phyloP scores from a whole-genome alignment of 2,329 filamentous ascomycete genomes.

The Zymoseptoria passerinii region DNA sequence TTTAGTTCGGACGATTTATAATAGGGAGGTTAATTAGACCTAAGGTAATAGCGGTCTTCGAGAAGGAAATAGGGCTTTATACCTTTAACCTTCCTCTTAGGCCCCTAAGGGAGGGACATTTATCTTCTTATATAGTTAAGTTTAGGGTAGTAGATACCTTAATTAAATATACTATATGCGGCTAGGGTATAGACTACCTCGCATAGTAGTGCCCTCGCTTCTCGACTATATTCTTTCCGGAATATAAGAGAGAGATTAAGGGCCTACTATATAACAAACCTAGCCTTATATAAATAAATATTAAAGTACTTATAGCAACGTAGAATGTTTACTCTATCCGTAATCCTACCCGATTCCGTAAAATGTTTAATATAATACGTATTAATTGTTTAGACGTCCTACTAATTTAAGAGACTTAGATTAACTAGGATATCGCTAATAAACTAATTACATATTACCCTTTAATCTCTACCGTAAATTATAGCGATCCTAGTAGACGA shows the following conservation, averaged over 20 bases:
- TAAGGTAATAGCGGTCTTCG: neutral
- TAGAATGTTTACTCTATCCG: neutral
- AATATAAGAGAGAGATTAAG: neutral
- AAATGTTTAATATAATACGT: neutral
- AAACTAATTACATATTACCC: neutral
- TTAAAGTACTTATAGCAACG: neutral
- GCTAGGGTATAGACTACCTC: neutral
- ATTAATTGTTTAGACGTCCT: neutral
- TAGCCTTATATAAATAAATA: neutral
- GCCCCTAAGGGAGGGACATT: neutral
- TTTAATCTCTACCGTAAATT: too few species aligned
- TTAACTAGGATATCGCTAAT: neutral
- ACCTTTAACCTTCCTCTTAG: neutral
- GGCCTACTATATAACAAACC: neutral
- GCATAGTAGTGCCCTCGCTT: neutral
- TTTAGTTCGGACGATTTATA: neutral
- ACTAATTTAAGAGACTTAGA: neutral
- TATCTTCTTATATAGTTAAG: neutral
- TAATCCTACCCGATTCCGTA: neutral
- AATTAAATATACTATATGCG: neutral
- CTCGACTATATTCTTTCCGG: neutral
- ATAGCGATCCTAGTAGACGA: too few species aligned
- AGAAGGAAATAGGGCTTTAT: neutral
- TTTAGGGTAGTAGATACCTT: neutral
- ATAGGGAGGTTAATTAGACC: neutral